Evolutionary conservation across 75 land plant species (phyloP), one percentile per base, ranked within the genome.

Genomic region (Ceratopteris richardii): DNA sequence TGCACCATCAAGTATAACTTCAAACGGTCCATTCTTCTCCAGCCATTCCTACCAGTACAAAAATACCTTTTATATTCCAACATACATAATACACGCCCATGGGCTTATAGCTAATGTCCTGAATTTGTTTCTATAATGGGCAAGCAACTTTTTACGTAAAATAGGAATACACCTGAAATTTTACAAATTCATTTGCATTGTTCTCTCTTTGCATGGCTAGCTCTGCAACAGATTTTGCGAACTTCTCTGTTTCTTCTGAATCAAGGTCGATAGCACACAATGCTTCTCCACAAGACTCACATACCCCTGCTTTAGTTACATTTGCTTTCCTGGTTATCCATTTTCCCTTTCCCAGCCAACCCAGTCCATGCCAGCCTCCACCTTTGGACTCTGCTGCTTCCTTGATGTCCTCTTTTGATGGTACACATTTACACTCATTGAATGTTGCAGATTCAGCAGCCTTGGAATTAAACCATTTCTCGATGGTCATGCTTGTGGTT

Each of bases 361-460:
- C 98, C 61, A 61, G 27, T 13, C 98, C 98, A 65, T 94, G 98
- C 96, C 96, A 86, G 12, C 98, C 96, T 33, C 98, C 96, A 1
- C 98, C 98, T 52, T 78, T 65, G 25, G 54, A 62, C 31, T 70
- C 61, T 31, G 69, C 42, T 24, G 78, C 85, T n/a, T 69, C 69
- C 58, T 60, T 64, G 41, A 86, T 55, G 42, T 40, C 31, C 40
- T 55, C 77, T 7, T 20, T 40, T 39, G 42, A 40, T 9, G 42
- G 42, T 40, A 10, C 13, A 40, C n/a, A n/a, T n/a, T n/a, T n/a
- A n/a, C n/a, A n/a, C n/a, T 40, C 42, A 40, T 40, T 57, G 14
- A 60, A 58, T 36, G 46, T 76, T 1, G 53, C 66, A 29, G 66
- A 74, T 19, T 75, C 75, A 31, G 64, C 71, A 36, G 63, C 71